Evolutionary conservation across 2,329 filamentous ascomycete species (phyloP).

Genomic region (Pyrenophora tritici-repentis): DNA sequence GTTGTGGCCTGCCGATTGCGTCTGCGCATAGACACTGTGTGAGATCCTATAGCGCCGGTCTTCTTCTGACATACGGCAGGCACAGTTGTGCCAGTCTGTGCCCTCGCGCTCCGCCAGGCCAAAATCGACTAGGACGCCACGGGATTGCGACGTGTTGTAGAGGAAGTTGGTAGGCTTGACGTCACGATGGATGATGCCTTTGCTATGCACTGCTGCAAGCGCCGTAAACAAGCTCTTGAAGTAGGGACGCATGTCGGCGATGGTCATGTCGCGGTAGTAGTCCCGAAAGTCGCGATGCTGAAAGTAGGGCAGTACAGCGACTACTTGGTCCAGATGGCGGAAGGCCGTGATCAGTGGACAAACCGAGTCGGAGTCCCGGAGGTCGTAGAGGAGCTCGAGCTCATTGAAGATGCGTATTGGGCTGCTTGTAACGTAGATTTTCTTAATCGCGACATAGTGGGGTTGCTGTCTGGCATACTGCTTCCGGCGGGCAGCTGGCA

Average conservation of each 20-base stretch:
- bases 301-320: slow-evolving; percentile 94
- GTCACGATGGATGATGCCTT: slow-evolving; percentile 87
- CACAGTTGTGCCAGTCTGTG: slow-evolving; percentile 76
- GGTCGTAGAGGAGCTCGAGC: slow-evolving; percentile 86
- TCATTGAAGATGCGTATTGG: slow-evolving; percentile 94
- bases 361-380: slow-evolving; percentile 80
- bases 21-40: slow-evolving; percentile 64
- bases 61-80: slow-evolving; percentile 71
- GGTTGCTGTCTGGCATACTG: slow-evolving; percentile 54
- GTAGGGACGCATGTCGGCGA: slow-evolving; percentile 86
- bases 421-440: slow-evolving; percentile 98
- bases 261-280: slow-evolving; percentile 89
- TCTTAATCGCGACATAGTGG: slow-evolving; percentile 95
- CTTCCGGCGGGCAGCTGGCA: slow-evolving; percentile 66
- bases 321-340: slow-evolving; percentile 88
- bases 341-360: slow-evolving; percentile 98
- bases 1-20: slow-evolving; percentile 48
- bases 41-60: slow-evolving; percentile 64
- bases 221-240: slow-evolving; percentile 87
- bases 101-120: slow-evolving; percentile 82
- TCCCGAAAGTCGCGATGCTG: slow-evolving; percentile 92
- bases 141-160: slow-evolving; percentile 78
- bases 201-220: slow-evolving; percentile 78
- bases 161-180: slow-evolving; percentile 98
- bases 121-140: slow-evolving; percentile 96